Evolutionary conservation across 2,329 filamentous ascomycete species (phyloP).

Genomic region (Fusarium pseudonygamai): DNA sequence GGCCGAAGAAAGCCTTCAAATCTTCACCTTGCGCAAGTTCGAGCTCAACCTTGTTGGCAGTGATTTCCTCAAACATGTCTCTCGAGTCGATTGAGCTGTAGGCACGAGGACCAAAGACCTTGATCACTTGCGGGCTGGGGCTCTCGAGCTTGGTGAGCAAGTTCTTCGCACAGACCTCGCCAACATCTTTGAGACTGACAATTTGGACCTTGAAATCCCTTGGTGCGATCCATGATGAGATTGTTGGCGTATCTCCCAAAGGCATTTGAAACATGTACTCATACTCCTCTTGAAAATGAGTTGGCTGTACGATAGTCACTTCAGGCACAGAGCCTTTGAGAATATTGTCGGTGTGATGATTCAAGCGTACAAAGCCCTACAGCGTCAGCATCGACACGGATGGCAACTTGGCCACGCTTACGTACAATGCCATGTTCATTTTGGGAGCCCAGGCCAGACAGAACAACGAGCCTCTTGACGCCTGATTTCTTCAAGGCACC

Average conservation of each 20-base stretch:
- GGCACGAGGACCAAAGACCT: conserved; percentile 42
- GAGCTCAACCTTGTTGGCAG: conserved; percentile 35
- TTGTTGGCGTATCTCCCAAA: conserved; percentile 26
- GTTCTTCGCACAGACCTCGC: conserved; percentile 32
- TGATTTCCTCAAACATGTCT: conserved; percentile 38
- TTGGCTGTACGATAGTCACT: conserved; percentile 32
- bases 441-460: conserved; percentile 45
- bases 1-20: conserved; percentile 35
- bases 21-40: conserved; percentile 33
- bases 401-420: rapidly evolving
- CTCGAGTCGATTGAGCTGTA: conserved; percentile 44
- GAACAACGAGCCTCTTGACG: conserved; percentile 33
- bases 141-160: conserved; percentile 24
- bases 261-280: conserved; percentile 26
- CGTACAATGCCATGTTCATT: conserved; percentile 43
- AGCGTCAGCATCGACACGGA: background rate
- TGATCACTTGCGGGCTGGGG: conserved; percentile 18
- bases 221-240: conserved; percentile 42
- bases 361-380: conserved; percentile 40
- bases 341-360: conserved; percentile 30
- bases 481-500: conserved; percentile 23
- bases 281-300: conserved; percentile 37
- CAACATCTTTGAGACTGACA: conserved; percentile 46
- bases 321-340: conserved; percentile 21
- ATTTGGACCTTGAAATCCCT: conserved; percentile 43